Evolutionary conservation across 2,329 filamentous ascomycete genomes (phyloP), one percentile per base, ranked within the genome.

Genomic region (Epichloe coenophiala): DNA sequence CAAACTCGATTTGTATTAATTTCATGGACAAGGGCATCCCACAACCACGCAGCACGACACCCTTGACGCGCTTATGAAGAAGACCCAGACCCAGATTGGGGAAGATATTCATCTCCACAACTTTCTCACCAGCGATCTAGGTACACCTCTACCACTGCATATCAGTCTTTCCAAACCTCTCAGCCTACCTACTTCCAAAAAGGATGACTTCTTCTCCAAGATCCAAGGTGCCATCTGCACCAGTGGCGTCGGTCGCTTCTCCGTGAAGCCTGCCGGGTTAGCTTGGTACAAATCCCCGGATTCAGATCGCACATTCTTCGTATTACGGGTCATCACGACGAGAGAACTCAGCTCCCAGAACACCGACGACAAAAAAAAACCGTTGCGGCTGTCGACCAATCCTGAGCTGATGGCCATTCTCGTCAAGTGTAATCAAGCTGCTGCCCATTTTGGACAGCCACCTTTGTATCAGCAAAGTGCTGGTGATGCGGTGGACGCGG

Each of bases 81-180:
- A 58, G 7, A 65, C 75, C 2, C 61, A 65, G 49, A 54, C 50
- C 2, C 62, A 60, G 9, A 58, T 71, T 7, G 58, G 59, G 17
- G 53, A 59, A 42, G 57, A 60, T 43, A 56, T 64, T n/a, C 58
- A 68, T 48, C 70, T 93, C 17, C 75, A 83, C 55, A 84, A 77
- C 55, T 80, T 93, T 53, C 71, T 97, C 5, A 78, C 76, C 41
- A 94, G 84, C 55, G 86, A 93, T 52, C 77, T 96, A 1, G 86
- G 81, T 52, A 81, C 82, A 5, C 82, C 85, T 5, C 71, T 88
- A 47, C 91, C 91, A 3, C 74, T 98, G 45, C 93, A 98, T 66
- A 82, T 98, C 60, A 95, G 89, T 58, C 76, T 98, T 6, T 97
- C 93, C 7, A 77, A 88, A 5, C 85, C 93, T 0, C 71, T 97